Conservation (phyloP, 768 basidiomycete species). For the Phanerochaete carnosa region DNA sequence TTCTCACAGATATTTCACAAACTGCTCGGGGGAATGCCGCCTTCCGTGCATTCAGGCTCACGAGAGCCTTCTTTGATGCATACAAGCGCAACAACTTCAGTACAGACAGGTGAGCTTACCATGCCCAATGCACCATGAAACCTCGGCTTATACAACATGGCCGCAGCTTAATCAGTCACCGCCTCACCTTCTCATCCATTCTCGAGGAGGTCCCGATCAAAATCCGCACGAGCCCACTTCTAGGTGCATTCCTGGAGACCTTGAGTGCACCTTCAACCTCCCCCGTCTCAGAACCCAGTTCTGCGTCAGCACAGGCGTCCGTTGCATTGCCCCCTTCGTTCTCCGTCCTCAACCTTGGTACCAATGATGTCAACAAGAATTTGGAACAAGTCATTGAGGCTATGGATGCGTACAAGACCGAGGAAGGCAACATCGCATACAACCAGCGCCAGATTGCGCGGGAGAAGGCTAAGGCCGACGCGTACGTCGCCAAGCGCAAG, state of each 20-base stretch:
- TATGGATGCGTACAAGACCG: constrained; percentile 81
- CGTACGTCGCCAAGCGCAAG: constrained; percentile 77
- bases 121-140: not conserved
- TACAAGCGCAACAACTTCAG: constrained; percentile 84
- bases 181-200: constrained; percentile 81
- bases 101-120: constrained; percentile 62
- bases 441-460: constrained; percentile 83
- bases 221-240: constrained; percentile 76
- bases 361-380: constrained; percentile 66
- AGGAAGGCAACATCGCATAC: constrained; percentile 91
- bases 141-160: not conserved
- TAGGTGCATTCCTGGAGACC: constrained; percentile 73
- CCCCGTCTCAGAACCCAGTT: constrained; percentile 29
- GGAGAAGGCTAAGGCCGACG: constrained; percentile 77
- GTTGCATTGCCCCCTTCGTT: constrained; percentile 60
- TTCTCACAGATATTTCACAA: constrained; percentile 64
- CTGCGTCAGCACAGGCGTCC: constrained; percentile 32
- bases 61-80: constrained; percentile 75
- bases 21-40: constrained; percentile 80
- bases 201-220: constrained; percentile 84
- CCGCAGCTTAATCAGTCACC: constrained; percentile 70
- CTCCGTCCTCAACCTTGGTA: constrained; percentile 67
- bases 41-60: constrained; percentile 87
- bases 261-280: constrained; percentile 49
- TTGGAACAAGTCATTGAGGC: constrained; percentile 84